phyloP scores from a whole-genome alignment of 257 asterid species.

The Galeopsis tetrahit region DNA sequence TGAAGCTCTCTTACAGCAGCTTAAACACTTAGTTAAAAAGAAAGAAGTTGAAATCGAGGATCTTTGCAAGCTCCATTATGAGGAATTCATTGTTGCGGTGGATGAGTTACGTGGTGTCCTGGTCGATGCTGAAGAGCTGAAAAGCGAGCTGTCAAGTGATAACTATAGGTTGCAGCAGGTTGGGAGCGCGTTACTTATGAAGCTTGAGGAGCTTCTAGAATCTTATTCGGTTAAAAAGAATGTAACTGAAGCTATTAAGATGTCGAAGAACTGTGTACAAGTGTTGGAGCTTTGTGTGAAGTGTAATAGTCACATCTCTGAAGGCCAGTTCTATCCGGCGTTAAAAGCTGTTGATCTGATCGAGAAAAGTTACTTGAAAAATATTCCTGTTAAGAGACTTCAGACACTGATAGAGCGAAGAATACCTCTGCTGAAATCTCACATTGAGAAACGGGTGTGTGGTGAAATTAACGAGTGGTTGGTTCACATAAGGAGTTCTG shows the following conservation, averaged over 20 bases:
- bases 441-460: conserved; percentile 77
- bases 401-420: conserved; percentile 60
- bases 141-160: conserved; percentile 80
- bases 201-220: conserved; percentile 88
- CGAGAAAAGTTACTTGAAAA: conserved; percentile 68
- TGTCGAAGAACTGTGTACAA: conserved; percentile 74
- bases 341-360: conserved; percentile 84
- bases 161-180: conserved; percentile 82
- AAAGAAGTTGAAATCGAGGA: conserved; percentile 95
- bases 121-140: conserved; percentile 93
- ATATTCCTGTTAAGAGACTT: conserved; percentile 69
- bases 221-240: conserved; percentile 75
- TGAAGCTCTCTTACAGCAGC: conserved; percentile 78
- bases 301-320: conserved; percentile 76
- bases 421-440: conserved; percentile 70
- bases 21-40: conserved; percentile 69
- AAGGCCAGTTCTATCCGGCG: conserved; percentile 86
- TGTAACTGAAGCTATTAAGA: conserved; percentile 80
- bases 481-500: conserved; percentile 80
- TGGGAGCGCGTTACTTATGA: conserved; percentile 69
- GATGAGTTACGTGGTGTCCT: conserved; percentile 95
- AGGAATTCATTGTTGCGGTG: conserved; percentile 86
- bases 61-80: conserved; percentile 92
- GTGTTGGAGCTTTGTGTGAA: conserved; percentile 83
- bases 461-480: conserved; percentile 92